Evolutionary conservation across 345 rosid genomes (phyloP).

Genomic region (Bruguiera gymnorhiza): DNA sequence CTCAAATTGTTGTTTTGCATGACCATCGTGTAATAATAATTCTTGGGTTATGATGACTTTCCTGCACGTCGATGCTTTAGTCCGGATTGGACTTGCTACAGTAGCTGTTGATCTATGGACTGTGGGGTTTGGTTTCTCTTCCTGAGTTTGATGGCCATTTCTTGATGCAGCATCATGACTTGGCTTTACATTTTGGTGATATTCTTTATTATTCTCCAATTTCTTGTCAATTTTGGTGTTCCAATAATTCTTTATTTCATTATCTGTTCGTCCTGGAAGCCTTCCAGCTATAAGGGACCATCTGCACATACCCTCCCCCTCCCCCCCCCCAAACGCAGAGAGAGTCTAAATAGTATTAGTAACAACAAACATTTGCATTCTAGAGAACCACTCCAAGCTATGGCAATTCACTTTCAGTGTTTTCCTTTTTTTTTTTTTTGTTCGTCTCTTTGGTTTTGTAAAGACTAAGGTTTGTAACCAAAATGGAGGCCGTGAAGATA

Average conservation of each 20-base stretch:
- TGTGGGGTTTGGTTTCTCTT: neutral
- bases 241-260: constrained; percentile 17
- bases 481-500: too few species aligned
- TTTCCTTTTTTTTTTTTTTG: too few species aligned
- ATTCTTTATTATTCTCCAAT: neutral
- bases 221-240: constrained; percentile 16
- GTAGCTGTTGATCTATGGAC: neutral
- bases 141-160: neutral
- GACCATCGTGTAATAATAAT: neutral
- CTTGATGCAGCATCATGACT: neutral
- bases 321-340: too few species aligned
- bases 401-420: too few species aligned
- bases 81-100: neutral
- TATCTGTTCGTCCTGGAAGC: constrained; percentile 44
- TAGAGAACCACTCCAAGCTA: too few species aligned
- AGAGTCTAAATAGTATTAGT: too few species aligned
- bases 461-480: too few species aligned
- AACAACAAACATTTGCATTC: too few species aligned
- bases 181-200: neutral
- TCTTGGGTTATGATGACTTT: neutral
- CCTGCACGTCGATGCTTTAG: neutral
- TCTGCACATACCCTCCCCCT: neutral
- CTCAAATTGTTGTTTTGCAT: too few species aligned
- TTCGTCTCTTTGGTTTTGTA: too few species aligned
- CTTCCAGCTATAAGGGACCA: constrained; percentile 37